Evolutionary conservation across 2,329 filamentous ascomycete species (phyloP).

Genomic region (Trichoderma pleuroti): DNA sequence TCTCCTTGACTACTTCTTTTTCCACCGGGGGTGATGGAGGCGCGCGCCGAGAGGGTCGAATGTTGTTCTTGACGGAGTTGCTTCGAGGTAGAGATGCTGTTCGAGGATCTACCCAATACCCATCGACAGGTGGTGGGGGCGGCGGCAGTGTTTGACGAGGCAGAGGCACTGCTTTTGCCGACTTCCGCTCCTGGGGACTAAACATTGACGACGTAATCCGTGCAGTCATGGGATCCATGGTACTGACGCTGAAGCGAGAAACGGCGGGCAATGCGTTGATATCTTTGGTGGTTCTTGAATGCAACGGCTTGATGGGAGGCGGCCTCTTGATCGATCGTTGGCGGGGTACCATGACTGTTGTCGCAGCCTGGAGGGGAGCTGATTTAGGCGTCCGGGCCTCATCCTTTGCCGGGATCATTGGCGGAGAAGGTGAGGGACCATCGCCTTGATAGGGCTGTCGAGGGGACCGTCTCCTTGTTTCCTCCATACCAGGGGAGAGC

Average conservation of each 20-base stretch:
- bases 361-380: background rate
- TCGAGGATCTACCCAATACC: conserved; percentile 17
- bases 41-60: conserved; percentile 32
- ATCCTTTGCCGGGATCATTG: background rate
- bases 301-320: background rate
- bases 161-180: background rate
- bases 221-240: conserved; percentile 4
- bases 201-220: conserved; percentile 3
- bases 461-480: conserved; percentile 51
- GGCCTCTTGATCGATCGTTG: conserved; percentile 15
- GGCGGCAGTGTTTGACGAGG: background rate
- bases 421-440: background rate
- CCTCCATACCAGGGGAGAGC: conserved; percentile 49
- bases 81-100: conserved; percentile 30
- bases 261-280: background rate
- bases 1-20: conserved; percentile 25
- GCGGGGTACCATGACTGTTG: background rate
- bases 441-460: conserved; percentile 23
- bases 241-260: conserved; percentile 5
- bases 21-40: conserved; percentile 24
- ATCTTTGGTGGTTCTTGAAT: background rate
- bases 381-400: background rate
- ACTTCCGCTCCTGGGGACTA: background rate
- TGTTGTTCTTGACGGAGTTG: conserved; percentile 30
- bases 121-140: background rate